Evolutionary conservation across 345 rosid species (phyloP).

Genomic region (Rubroshorea leprosula): DNA sequence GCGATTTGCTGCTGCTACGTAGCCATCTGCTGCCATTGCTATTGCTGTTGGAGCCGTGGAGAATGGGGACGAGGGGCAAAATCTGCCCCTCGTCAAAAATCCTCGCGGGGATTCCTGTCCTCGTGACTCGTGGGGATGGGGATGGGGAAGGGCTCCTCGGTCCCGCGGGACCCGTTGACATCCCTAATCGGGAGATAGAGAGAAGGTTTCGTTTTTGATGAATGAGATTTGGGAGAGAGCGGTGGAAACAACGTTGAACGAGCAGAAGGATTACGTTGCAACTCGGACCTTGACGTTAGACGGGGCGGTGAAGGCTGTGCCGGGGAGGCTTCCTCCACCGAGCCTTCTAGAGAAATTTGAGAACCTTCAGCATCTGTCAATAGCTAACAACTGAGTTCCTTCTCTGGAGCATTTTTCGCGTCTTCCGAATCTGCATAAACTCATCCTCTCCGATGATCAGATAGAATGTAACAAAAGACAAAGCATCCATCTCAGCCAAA

Average conservation of each 20-base stretch:
- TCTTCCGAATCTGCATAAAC: constrained; percentile 48
- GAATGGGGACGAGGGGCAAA: too few species aligned
- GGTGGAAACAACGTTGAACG: constrained; percentile 60
- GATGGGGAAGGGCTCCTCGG: too few species aligned
- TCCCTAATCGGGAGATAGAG: too few species aligned
- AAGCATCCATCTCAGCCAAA: too few species aligned
- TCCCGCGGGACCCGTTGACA: too few species aligned
- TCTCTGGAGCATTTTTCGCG: constrained; percentile 67
- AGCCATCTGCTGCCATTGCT: too few species aligned
- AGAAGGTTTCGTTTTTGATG: constrained; percentile 31
- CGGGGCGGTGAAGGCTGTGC: constrained; percentile 70
- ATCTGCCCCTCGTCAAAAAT: too few species aligned
- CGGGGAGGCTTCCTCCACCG: constrained; percentile 54
- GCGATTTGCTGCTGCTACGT: too few species aligned
- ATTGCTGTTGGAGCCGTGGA: too few species aligned
- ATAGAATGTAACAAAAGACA: too few species aligned
- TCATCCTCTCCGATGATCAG: constrained; percentile 57
- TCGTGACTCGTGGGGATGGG: too few species aligned
- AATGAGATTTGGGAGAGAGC: constrained; percentile 85
- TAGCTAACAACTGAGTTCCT: constrained; percentile 58
- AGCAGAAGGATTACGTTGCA: constrained; percentile 43
- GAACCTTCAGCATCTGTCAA: constrained; percentile 63
- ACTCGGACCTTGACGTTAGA: constrained; percentile 51
- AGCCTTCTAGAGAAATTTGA: constrained; percentile 45
- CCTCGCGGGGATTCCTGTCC: too few species aligned